phyloP scores from a whole-genome alignment of 441 rosid genomes.

The Bocquillonia castaneifolia region DNA sequence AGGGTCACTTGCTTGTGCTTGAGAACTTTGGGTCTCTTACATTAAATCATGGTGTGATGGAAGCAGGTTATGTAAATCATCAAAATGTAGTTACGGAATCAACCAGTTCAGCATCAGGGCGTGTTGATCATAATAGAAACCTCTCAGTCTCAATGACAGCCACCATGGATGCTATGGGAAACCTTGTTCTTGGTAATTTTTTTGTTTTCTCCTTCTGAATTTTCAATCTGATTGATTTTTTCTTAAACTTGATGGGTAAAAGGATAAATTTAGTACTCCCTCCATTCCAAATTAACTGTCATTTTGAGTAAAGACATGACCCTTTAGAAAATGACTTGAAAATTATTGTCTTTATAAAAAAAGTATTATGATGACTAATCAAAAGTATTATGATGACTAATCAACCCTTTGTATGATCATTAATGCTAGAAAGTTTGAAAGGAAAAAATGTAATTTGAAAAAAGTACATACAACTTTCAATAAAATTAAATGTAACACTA shows the following conservation, averaged over 20 bases:
- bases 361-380: too few species aligned
- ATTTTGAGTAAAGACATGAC: too few species aligned
- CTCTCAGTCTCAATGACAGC: slow-evolving; percentile 84
- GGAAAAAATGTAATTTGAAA: too few species aligned
- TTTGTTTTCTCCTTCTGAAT: neutral
- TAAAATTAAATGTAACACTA: too few species aligned
- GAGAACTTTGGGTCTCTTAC: slow-evolving; percentile 52
- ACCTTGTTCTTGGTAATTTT: slow-evolving; percentile 73
- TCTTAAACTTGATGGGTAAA: slow-evolving; percentile 6
- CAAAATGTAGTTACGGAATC: slow-evolving; percentile 20
- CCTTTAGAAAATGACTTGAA: too few species aligned
- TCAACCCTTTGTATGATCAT: too few species aligned
- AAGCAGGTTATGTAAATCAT: slow-evolving; percentile 62
- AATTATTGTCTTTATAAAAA: too few species aligned
- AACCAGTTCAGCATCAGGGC: slow-evolving; percentile 32
- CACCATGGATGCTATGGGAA: slow-evolving; percentile 60
- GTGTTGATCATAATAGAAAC: slow-evolving; percentile 35
- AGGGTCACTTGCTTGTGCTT: slow-evolving; percentile 86
- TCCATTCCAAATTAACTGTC: neutral
- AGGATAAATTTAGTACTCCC: too few species aligned
- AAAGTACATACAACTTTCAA: too few species aligned
- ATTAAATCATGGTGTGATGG: slow-evolving; percentile 84
- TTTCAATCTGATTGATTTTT: neutral
- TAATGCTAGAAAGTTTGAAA: too few species aligned
- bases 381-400: too few species aligned